These are phyloP conservation scores for Senna siamea DNA, from an alignment of 306 rosid species.

Conservation along the genomic window DNA sequence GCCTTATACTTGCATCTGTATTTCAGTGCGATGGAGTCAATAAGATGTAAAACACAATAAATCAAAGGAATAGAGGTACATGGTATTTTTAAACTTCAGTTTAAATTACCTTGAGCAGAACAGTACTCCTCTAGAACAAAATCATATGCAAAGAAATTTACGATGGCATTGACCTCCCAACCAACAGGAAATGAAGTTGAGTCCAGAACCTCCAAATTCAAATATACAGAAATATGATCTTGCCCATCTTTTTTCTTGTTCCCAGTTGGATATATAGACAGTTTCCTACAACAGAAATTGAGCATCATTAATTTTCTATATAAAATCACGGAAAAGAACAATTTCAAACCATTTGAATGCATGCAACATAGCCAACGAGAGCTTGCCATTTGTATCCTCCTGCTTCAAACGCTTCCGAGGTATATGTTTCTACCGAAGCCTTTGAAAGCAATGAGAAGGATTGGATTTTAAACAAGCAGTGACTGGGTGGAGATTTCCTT, in stretches of 20 bases:
- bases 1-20: slow-evolving; percentile 38
- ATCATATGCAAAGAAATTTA: slow-evolving; percentile 43
- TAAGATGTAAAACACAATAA: neutral
- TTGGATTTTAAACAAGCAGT: slow-evolving; percentile 42
- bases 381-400: slow-evolving; percentile 47
- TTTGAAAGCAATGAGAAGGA: slow-evolving; percentile 47
- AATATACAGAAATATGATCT: slow-evolving; percentile 46
- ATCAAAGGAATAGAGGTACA: neutral
- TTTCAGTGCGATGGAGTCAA: neutral
- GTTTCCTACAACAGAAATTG: neutral
- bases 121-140: slow-evolving; percentile 33
- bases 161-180: slow-evolving; percentile 50
- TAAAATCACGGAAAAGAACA: no score
- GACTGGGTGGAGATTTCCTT: slow-evolving; percentile 52
- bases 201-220: slow-evolving; percentile 20
- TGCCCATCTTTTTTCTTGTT: slow-evolving; percentile 36
- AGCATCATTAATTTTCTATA: no score
- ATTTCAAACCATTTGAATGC: neutral
- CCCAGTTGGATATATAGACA: slow-evolving; percentile 21
- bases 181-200: slow-evolving; percentile 29
- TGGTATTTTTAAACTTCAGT: neutral
- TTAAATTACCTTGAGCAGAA: slow-evolving; percentile 39
- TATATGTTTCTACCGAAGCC: slow-evolving; percentile 36
- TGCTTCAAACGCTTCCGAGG: slow-evolving; percentile 45
- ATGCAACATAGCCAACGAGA: neutral